phyloP scores from a whole-genome alignment of 306 rosid species.

The Chamaecrista fasciculata region DNA sequence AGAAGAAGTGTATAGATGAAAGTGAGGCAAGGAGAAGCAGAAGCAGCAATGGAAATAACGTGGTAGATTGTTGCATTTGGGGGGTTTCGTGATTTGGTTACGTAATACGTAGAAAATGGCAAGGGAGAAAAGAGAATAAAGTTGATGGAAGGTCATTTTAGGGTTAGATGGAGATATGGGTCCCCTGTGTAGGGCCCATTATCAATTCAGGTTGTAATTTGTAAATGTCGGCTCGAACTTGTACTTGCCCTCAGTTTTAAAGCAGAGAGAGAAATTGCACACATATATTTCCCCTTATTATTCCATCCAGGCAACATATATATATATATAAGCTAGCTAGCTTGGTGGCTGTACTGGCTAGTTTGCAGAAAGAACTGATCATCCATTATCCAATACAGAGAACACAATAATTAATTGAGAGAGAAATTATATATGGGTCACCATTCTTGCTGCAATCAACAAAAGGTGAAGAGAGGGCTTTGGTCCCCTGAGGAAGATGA shows the following conservation, averaged over 20 bases:
- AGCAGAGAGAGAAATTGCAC: conserved; percentile 34
- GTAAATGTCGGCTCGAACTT: conserved; percentile 59
- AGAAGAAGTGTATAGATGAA: no score
- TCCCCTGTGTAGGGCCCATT: conserved; percentile 54
- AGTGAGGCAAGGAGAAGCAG: no score
- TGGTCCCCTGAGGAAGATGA: conserved; percentile 99
- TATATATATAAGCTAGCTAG: not conserved
- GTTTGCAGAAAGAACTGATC: no score
- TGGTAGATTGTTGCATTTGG: not conserved
- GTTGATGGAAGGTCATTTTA: conserved; percentile 79
- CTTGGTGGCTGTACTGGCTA: not conserved
- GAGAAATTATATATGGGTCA: conserved; percentile 64
- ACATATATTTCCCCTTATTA: conserved; percentile 15
- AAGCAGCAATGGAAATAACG: no score
- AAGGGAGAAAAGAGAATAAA: conserved; percentile 24
- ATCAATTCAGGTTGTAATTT: conserved; percentile 50
- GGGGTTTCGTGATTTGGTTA: conserved; percentile 39
- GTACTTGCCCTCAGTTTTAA: conserved; percentile 40
- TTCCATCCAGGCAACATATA: conserved; percentile 8
- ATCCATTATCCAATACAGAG: no score
- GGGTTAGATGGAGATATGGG: conserved; percentile 74
- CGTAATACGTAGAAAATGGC: conserved; percentile 78
- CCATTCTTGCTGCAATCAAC: conserved; percentile 98
- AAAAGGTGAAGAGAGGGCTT: conserved; percentile 97
- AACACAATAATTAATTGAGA: no score